Evolutionary conservation across 352 stramenopile species (phyloP).

Genomic region (Globisporangium takayamanum): DNA sequence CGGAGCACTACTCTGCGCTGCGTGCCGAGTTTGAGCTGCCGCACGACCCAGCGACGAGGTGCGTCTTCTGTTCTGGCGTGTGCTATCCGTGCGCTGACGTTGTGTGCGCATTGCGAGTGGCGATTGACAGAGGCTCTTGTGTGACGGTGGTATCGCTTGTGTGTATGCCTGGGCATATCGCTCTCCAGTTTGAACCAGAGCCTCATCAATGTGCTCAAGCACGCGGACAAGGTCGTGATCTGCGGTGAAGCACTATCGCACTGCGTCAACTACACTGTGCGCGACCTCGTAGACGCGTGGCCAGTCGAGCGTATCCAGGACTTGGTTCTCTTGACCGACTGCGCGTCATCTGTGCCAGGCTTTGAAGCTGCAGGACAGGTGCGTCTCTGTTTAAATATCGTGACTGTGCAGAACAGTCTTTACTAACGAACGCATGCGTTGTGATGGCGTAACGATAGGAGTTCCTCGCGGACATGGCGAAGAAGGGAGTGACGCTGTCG

Average conservation of each 20-base stretch:
- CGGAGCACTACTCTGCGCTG: slow-evolving; percentile 95
- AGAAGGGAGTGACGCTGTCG: slow-evolving; percentile 55
- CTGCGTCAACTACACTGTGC: slow-evolving; percentile 96
- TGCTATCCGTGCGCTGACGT: neutral
- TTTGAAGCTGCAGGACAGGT: slow-evolving; percentile 57
- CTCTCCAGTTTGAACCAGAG: slow-evolving; percentile 65
- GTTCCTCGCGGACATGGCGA: slow-evolving; percentile 58
- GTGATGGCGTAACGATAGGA: slow-evolving; percentile 17
- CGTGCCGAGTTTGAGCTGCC: slow-evolving; percentile 89
- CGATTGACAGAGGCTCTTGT: neutral
- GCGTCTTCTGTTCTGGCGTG: neutral
- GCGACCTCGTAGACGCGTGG: slow-evolving; percentile 88
- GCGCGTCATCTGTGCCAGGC: slow-evolving; percentile 57
- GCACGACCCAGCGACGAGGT: slow-evolving; percentile 62
- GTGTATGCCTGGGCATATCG: neutral
- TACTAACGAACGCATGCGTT: neutral
- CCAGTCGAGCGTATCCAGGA: slow-evolving; percentile 53
- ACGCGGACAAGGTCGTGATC: slow-evolving; percentile 84
- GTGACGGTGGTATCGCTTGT: no score
- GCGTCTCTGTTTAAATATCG: neutral
- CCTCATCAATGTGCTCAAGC: slow-evolving; percentile 84
- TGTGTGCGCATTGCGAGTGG: neutral
- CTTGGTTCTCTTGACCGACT: slow-evolving; percentile 78
- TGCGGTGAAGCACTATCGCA: slow-evolving; percentile 94
- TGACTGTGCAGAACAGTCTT: neutral